Evolutionary conservation across 768 basidiomycete species (phyloP), one percentile per base, ranked within the genome.

Genomic region (Mycena indigotica): DNA sequence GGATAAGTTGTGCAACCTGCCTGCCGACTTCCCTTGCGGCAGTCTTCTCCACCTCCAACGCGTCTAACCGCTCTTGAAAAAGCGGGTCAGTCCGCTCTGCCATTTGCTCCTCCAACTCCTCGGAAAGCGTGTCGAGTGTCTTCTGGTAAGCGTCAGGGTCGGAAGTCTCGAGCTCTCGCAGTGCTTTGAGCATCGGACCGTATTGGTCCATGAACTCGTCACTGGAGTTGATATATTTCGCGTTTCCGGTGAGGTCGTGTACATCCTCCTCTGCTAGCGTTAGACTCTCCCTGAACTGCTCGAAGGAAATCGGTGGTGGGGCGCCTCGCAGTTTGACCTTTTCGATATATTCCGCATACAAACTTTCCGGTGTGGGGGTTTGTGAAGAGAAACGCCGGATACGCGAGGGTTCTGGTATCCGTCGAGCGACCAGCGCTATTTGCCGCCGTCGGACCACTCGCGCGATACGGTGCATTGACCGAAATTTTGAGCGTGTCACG

Each of bases 1-100:
- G 19, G 29, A 63, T 55, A 19, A 63, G 55, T 39, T 57, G 55
- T 44, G 62, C 58, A 29, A 63, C 55, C 21, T 53, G 32, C 41
- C 41, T n/a, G 16, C 46, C 62, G 16, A 63, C 55, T 24, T 57
- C 55, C 3, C 4, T 5, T 28, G 28, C 55, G 13, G 57, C 23
- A 21, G 40, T 44, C 19, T 29, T 38, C 28, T 56, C 50, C 25
- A 52, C 52, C 8, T 50, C 44, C 3, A 57, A 38, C 3, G 29
- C 30, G 1, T 46, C 28, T 5, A 63, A 55, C 32, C 55, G 32
- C 26, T 40, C 5, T 10, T 26, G 4, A 30, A 63, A 59, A 16
- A 59, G 15, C 2, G 58, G 24, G 40, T 60, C 49, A 15, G 32
- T 53, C 52, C 24, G 38, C 21, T 51, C 50, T 30, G 30, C 52